Conservation (phyloP, 345 rosid species). For the Eucalyptus polybractea region DNA sequence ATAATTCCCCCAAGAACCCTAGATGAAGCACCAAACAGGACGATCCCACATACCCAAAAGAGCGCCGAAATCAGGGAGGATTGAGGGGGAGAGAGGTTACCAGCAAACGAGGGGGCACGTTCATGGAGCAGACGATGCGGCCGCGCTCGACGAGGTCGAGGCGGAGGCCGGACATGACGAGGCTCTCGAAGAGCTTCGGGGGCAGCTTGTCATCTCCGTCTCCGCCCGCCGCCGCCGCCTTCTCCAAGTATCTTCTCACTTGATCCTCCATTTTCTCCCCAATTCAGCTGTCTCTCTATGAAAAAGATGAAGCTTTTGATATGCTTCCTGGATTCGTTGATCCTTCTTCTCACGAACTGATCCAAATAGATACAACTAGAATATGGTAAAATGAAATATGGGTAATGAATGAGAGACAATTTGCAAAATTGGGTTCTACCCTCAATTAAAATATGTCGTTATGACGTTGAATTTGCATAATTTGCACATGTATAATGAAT, state of each 20-base stretch:
- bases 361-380: not conserved
- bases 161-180: slow-evolving; percentile 48
- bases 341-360: not conserved
- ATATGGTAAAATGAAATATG: not conserved
- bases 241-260: slow-evolving; percentile 54
- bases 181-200: slow-evolving; percentile 39
- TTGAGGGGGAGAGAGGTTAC: slow-evolving; percentile 4
- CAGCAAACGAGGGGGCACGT: slow-evolving; percentile 67
- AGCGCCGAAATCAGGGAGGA: not conserved
- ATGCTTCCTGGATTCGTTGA: not conserved
- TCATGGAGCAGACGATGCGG: slow-evolving; percentile 70
- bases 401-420: not conserved
- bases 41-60: not conserved
- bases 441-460: not conserved
- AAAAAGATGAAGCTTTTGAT: not conserved
- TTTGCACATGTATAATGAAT: not conserved
- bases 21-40: not conserved
- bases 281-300: not conserved
- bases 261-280: slow-evolving; percentile 10
- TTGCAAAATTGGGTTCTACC: not conserved
- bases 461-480: not conserved
- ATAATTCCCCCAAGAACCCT: not conserved
- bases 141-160: slow-evolving; percentile 61
- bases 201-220: slow-evolving; percentile 19
- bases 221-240: slow-evolving; percentile 9